phyloP scores from a whole-genome alignment of 768 basidiomycete species.

The Atractiella rhizophila region DNA sequence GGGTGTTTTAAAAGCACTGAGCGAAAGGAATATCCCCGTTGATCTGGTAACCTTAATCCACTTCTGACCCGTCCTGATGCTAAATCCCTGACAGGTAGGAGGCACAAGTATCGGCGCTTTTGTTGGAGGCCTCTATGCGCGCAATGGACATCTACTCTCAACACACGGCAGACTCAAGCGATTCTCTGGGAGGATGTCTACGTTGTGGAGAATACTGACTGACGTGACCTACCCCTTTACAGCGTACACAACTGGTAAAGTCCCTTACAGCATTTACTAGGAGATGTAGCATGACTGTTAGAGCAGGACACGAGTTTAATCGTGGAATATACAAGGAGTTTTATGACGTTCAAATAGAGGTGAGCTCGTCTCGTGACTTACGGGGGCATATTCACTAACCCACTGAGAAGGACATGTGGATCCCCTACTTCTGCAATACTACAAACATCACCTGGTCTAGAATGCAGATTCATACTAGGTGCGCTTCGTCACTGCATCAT shows the following conservation, averaged over 20 bases:
- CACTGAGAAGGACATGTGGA: constrained; percentile 73
- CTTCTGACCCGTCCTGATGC: neutral
- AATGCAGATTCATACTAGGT: constrained; percentile 97
- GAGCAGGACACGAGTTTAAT: constrained; percentile 72
- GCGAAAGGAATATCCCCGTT: constrained; percentile 75
- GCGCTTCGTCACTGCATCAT: no score
- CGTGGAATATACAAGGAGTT: constrained; percentile 69
- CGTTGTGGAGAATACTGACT: constrained; percentile 76
- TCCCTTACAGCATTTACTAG: neutral
- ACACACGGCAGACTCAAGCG: constrained; percentile 66
- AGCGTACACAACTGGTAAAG: constrained; percentile 55
- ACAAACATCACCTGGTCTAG: constrained; percentile 86
- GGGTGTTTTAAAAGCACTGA: constrained; percentile 72
- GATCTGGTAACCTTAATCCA: constrained; percentile 38
- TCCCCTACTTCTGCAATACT: constrained; percentile 81
- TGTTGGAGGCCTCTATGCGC: constrained; percentile 80
- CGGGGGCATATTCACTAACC: neutral
- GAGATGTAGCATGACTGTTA: constrained; percentile 1
- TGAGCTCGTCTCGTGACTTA: constrained; percentile 7
- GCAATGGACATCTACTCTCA: constrained; percentile 72
- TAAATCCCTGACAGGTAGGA: constrained; percentile 7
- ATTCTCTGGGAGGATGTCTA: constrained; percentile 67
- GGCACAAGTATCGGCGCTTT: constrained; percentile 68
- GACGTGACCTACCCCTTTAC: constrained; percentile 83
- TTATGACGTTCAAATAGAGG: constrained; percentile 22